A percentile compares a stretch with the other conserved stretches of the same genome.
Conservation (phyloP, 345 rosid species). For the Mercurialis annua region DNA sequence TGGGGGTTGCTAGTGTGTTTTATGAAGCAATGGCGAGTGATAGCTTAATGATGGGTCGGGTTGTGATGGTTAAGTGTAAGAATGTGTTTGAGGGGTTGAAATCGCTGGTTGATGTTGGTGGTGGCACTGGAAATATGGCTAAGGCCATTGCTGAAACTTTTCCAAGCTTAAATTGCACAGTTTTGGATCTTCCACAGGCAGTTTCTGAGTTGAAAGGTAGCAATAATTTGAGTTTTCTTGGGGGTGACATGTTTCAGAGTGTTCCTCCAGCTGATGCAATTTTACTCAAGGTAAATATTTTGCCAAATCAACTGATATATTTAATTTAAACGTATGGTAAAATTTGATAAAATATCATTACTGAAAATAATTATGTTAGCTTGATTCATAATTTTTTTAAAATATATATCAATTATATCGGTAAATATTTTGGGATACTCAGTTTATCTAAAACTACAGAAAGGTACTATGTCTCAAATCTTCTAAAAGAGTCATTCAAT, state of each 20-base stretch:
- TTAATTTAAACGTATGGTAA: too few species aligned
- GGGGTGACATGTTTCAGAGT: constrained; percentile 35
- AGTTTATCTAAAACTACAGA: too few species aligned
- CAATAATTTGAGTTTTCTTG: constrained; percentile 27
- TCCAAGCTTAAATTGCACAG: constrained; percentile 16
- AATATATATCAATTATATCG: constrained; percentile 17
- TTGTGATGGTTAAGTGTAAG: constrained; percentile 2
- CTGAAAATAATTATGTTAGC: too few species aligned
- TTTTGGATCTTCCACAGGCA: constrained; percentile 24
- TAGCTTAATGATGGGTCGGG: too few species aligned
- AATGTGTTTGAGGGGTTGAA: constrained; percentile 17
- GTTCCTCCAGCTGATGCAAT: constrained; percentile 19
- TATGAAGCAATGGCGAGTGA: constrained; percentile 24
- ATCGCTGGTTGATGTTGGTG: constrained; percentile 24
- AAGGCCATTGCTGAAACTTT: constrained; percentile 14
- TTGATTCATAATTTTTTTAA: too few species aligned
- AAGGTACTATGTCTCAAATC: too few species aligned
- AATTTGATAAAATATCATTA: too few species aligned
- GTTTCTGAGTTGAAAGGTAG: constrained; percentile 15
- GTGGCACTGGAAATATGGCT: constrained; percentile 21
- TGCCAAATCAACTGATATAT: background rate
- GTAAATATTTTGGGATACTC: constrained; percentile 24
- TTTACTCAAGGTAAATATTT: constrained; percentile 19
- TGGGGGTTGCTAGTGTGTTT: background rate
- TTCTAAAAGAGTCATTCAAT: too few species aligned